These are phyloP conservation scores for Cubamyces lactineus DNA, from an alignment of 768 basidiomycete species.

Conservation along the genomic window DNA sequence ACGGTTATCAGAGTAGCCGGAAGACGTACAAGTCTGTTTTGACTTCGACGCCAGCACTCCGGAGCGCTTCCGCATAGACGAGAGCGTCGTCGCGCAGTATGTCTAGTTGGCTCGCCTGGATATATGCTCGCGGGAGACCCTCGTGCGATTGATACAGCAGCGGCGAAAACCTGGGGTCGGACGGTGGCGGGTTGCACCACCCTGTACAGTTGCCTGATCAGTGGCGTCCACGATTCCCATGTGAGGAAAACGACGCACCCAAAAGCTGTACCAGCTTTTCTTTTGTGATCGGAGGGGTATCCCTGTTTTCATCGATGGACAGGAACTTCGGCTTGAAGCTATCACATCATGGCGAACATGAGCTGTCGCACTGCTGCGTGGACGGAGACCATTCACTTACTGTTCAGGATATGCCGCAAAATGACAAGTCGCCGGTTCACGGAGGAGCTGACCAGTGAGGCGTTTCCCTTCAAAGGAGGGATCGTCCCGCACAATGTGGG, in stretches of 20 bases:
- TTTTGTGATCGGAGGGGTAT: conserved; percentile 18
- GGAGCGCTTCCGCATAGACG: conserved; percentile 31
- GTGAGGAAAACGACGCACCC: neutral
- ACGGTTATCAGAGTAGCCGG: too few species aligned
- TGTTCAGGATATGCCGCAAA: conserved; percentile 24
- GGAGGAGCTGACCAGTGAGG: conserved; percentile 34
- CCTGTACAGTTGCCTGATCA: neutral
- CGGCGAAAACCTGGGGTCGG: conserved; percentile 7
- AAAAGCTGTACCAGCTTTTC: neutral
- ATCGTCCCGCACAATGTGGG: conserved; percentile 34
- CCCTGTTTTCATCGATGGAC: conserved; percentile 28
- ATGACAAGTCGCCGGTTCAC: conserved; percentile 25
- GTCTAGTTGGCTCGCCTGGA: conserved; percentile 33
- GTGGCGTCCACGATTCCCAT: too few species aligned
- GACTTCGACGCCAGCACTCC: conserved; percentile 28
- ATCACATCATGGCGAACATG: too few species aligned
- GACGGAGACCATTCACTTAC: neutral
- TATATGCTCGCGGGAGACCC: conserved; percentile 29
- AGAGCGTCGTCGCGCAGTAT: conserved; percentile 35
- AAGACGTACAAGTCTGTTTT: conserved; percentile 30
- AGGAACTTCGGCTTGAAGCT: conserved; percentile 31
- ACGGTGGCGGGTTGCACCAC: neutral
- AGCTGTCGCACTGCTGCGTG: too few species aligned
- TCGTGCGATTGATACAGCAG: conserved; percentile 10
- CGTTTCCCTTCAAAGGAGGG: conserved; percentile 26